A percentile compares a stretch with the other conserved stretches of the same genome.
Evolutionary conservation across 2,329 filamentous ascomycete genomes (phyloP).

Genomic region (Hypoxylon sp.): DNA sequence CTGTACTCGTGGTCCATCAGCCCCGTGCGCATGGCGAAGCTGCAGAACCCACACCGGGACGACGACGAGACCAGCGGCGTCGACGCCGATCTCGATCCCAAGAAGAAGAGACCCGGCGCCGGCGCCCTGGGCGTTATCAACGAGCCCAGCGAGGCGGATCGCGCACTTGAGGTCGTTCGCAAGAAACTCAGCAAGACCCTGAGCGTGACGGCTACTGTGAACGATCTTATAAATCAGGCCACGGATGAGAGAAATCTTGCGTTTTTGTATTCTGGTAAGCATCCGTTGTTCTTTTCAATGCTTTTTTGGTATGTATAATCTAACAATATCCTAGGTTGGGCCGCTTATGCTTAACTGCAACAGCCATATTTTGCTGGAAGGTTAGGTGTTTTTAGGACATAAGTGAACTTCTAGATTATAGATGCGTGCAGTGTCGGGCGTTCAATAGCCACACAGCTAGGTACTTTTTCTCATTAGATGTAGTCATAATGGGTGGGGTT

Average conservation of each 20-base stretch:
- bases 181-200: conserved; percentile 96
- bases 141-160: conserved; percentile 79
- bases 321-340: conserved; percentile 50
- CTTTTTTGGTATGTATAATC: conserved; percentile 4
- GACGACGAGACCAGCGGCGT: conserved; percentile 50
- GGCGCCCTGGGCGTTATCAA: conserved; percentile 54
- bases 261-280: conserved; percentile 81
- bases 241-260: conserved; percentile 93
- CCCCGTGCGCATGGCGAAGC: conserved; percentile 68
- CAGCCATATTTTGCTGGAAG: too few relatives aligned
- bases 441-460: too few relatives aligned
- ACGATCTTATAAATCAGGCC: conserved; percentile 95
- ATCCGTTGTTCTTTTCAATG: background rate
- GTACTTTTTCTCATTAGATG: too few relatives aligned
- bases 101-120: conserved; percentile 51
- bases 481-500: too few relatives aligned
- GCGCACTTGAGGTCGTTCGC: conserved; percentile 89
- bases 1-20: conserved; percentile 95
- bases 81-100: conserved; percentile 53
- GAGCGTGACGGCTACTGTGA: conserved; percentile 94
- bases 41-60: conserved; percentile 68
- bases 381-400: too few relatives aligned
- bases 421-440: too few relatives aligned
- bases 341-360: conserved; percentile 51
- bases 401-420: too few relatives aligned